Evolutionary conservation across 768 basidiomycete species (phyloP).

Genomic region (Lyophyllum shimeji): DNA sequence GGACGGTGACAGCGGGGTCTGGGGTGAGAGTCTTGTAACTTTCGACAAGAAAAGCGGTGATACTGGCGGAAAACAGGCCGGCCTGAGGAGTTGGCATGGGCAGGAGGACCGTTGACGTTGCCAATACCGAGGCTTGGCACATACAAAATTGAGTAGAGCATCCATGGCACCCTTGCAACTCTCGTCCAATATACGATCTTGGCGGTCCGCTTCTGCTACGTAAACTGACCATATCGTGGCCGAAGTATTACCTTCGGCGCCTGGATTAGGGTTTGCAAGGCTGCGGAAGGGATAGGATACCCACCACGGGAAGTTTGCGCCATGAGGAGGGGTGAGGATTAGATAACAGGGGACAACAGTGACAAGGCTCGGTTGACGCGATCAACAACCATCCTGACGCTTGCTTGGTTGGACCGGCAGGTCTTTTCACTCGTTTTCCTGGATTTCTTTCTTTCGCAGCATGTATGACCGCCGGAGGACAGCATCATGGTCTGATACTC

Average conservation of each 20-base stretch:
- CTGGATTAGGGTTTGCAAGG: background rate
- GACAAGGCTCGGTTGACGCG: background rate
- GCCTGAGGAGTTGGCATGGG: constrained; percentile 12
- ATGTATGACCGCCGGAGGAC: constrained; percentile 6
- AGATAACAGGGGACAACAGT: constrained; percentile 2
- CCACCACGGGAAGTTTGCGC: constrained; percentile 6
- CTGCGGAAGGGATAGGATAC: background rate
- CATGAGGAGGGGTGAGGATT: constrained; percentile 6
- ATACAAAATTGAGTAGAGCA: constrained; percentile 19
- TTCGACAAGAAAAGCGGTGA: constrained; percentile 24
- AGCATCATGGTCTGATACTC: constrained; percentile 10
- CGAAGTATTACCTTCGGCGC: background rate
- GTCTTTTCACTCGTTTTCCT: background rate
- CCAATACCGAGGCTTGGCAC: constrained; percentile 1
- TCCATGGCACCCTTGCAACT: constrained; percentile 19
- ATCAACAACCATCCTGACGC: background rate
- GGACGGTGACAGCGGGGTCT: constrained; percentile 1
- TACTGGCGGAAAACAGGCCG: constrained; percentile 21
- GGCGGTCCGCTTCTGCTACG: constrained; percentile 18
- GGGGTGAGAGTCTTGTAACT: constrained; percentile 17
- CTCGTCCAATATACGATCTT: constrained; percentile 15
- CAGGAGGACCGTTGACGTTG: background rate
- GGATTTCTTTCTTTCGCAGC: background rate
- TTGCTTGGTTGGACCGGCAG: background rate
- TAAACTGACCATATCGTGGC: constrained; percentile 19